Conservation (phyloP, 768 basidiomycete species). For the Amanita inopinata region DNA sequence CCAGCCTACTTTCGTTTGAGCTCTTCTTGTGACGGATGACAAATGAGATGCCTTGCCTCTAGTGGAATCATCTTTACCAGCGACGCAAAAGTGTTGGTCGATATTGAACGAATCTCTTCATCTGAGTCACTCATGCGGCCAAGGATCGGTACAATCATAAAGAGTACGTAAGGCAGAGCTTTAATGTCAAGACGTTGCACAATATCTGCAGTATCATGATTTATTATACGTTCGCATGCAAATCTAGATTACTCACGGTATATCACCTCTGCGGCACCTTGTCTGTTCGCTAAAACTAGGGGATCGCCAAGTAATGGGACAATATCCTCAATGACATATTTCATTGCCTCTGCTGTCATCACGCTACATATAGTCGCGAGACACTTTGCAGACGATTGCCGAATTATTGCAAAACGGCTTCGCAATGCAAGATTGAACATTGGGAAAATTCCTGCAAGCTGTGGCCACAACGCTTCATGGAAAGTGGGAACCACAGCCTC, state of each 20-base stretch:
- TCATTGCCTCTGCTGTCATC: constrained; percentile 82
- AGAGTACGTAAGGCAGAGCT: constrained; percentile 92
- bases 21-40: background rate
- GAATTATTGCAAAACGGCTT: constrained; percentile 81
- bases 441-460: constrained; percentile 66
- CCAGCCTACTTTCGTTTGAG: constrained; percentile 53
- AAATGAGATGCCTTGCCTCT: constrained; percentile 48
- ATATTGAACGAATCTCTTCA: constrained; percentile 83
- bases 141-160: constrained; percentile 91
- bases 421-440: constrained; percentile 68
- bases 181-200: constrained; percentile 89
- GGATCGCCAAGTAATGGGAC: constrained; percentile 80
- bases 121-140: constrained; percentile 96
- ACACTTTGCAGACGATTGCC: constrained; percentile 79
- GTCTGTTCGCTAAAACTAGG: constrained; percentile 60
- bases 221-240: constrained; percentile 11
- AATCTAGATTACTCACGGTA: constrained; percentile 57
- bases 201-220: constrained; percentile 48
- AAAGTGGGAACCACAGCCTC: constrained; percentile 74
- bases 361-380: constrained; percentile 84
- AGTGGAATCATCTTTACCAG: constrained; percentile 98
- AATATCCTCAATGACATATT: constrained; percentile 75
- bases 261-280: constrained; percentile 85
- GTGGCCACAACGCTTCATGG: constrained; percentile 58
- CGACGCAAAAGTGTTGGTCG: constrained; percentile 96